Evolutionary conservation across 2,329 filamentous ascomycete species (phyloP).

Genomic region (Penicillium sp.): DNA sequence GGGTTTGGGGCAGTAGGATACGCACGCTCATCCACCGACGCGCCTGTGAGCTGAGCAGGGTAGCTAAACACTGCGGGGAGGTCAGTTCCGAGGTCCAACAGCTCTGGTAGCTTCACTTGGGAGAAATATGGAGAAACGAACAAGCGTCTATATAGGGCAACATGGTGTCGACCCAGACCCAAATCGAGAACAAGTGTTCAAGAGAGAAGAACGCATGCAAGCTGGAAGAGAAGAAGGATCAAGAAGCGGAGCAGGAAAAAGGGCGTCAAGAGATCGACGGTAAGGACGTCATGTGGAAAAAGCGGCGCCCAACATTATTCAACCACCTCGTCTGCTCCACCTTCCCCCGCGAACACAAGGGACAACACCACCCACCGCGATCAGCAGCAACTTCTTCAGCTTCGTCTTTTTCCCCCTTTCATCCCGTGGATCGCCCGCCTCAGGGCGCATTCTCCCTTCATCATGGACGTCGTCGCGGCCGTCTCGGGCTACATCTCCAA

Average conservation of each 20-base stretch:
- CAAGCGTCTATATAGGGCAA: conserved; percentile 65
- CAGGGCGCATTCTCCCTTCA: conserved; percentile 30
- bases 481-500: conserved; percentile 94
- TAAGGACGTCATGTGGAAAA: conserved; percentile 23
- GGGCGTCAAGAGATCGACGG: conserved; percentile 8
- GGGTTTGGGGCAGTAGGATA: conserved; percentile 2
- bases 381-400: conserved; percentile 5
- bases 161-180: conserved; percentile 48
- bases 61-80: conserved; percentile 60
- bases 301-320: conserved; percentile 18
- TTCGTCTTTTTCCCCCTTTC: conserved; percentile 2
- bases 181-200: conserved; percentile 7
- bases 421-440: conserved; percentile 9
- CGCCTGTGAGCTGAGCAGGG: conserved; percentile 59
- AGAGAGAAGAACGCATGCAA: conserved; percentile 7
- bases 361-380: conserved; percentile 10
- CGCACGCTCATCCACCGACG: conserved; percentile 66
- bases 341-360: conserved; percentile 10
- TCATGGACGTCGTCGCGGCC: conserved; percentile 92
- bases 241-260: conserved; percentile 8
- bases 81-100: conserved; percentile 21
- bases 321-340: conserved; percentile 23
- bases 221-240: conserved; percentile 6
- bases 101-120: conserved; percentile 11
- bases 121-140: conserved; percentile 34